Evolutionary conservation across 768 basidiomycete genomes (phyloP).

Genomic region (Boletus rubroflammeus): DNA sequence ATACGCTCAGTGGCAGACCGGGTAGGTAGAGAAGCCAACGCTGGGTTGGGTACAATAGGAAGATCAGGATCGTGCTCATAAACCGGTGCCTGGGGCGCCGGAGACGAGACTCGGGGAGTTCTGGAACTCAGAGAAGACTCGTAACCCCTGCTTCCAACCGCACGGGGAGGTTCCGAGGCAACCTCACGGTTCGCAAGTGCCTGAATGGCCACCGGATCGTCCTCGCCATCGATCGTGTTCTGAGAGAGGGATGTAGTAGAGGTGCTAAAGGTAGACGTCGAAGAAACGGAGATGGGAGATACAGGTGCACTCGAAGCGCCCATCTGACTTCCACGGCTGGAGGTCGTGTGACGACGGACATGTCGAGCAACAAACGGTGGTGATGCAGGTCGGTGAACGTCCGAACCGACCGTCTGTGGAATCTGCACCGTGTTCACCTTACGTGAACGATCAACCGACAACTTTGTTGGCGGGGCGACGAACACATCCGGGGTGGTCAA

Average conservation of each 20-base stretch:
- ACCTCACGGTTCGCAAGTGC: conserved; percentile 19
- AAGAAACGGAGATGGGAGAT: conserved; percentile 29
- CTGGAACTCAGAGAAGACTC: conserved; percentile 16
- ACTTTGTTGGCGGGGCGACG: conserved; percentile 8
- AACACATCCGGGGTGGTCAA: conserved; percentile 13
- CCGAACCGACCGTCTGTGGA: conserved; percentile 13
- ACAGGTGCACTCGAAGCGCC: conserved; percentile 31
- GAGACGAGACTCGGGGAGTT: conserved; percentile 25
- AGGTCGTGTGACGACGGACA: conserved; percentile 33
- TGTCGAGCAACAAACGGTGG: conserved; percentile 33
- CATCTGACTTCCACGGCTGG: conserved; percentile 29
- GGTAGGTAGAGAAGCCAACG: conserved; percentile 20
- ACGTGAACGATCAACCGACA: conserved; percentile 15
- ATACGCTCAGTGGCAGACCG: conserved; percentile 33
- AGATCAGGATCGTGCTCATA: conserved; percentile 30
- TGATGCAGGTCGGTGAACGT: conserved; percentile 27
- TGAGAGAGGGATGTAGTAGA: conserved; percentile 20
- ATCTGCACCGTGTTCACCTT: conserved; percentile 26
- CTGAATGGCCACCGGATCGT: conserved; percentile 15
- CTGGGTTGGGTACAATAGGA: conserved; percentile 19
- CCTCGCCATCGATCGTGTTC: conserved; percentile 17
- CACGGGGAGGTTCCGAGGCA: conserved; percentile 23
- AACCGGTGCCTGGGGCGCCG: conserved; percentile 12
- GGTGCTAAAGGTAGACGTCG: conserved; percentile 25
- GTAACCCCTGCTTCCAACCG: conserved; percentile 8